A percentile compares a stretch with the other conserved stretches of the same genome.
These are phyloP conservation scores for Phytopythium aichiense DNA, from an alignment of 352 stramenopile species.

Conservation along the genomic window DNA sequence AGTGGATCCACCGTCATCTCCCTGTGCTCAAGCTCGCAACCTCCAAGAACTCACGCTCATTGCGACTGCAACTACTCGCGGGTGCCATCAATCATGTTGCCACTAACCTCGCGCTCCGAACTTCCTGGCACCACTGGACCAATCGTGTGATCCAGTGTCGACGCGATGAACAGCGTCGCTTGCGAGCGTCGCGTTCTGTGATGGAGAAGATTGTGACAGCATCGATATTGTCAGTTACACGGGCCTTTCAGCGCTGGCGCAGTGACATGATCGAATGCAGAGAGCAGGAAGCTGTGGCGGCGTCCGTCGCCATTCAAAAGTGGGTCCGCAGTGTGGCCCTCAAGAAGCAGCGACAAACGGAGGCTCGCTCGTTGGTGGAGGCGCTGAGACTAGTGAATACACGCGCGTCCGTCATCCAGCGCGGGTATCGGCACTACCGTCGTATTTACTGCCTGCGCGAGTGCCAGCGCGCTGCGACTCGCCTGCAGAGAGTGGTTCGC, in stretches of 20 bases:
- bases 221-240: conserved; percentile 8
- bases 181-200: conserved; percentile 22
- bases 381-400: conserved; percentile 13
- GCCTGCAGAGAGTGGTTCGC: conserved; percentile 21
- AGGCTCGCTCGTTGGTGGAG: conserved; percentile 5
- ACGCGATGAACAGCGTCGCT: conserved; percentile 16
- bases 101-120: conserved; percentile 18
- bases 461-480: conserved; percentile 14
- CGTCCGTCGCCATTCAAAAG: conserved; percentile 30
- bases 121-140: conserved; percentile 26
- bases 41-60: conserved; percentile 33
- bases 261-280: conserved; percentile 13
- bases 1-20: conserved; percentile 63
- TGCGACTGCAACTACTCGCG: conserved; percentile 37
- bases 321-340: conserved; percentile 9
- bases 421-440: conserved; percentile 17
- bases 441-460: conserved; percentile 1
- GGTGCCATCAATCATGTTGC: conserved; percentile 28
- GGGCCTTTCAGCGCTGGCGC: conserved; percentile 20
- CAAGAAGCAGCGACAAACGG: not conserved
- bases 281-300: conserved; percentile 26
- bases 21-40: conserved; percentile 46
- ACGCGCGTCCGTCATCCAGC: conserved; percentile 36
- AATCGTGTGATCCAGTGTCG: conserved; percentile 20
- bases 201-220: conserved; percentile 22